Base-by-base conservation (phyloP, 2,329 filamentous ascomycete species). In the Hymenoscyphus repandus region DNA sequence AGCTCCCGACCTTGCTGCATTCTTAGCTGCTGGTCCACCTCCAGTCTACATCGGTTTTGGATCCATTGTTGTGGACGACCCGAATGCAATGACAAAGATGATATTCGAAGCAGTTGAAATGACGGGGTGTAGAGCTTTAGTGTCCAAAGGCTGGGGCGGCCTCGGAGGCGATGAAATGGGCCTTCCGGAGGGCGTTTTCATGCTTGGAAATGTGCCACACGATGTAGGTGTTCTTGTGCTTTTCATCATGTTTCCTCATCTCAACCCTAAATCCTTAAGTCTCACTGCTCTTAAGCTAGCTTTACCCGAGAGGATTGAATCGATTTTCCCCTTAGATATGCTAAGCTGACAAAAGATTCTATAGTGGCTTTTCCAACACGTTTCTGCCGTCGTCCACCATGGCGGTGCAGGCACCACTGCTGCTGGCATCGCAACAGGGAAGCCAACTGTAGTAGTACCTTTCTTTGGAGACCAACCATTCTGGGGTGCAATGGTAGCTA, bases 391-490 rank as follows among this genome's bases (percentile, higher is more conserved):
- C 1, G 86, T 93, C 5, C 90, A 95, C 63, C 90, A 95, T 56
- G 90, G 90, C 18, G 90, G 90, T 51, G 90, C 90, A 7, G 90
- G 90, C 15, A 96, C 90, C 2, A 95, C 89, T 1, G 89, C 90
- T 1, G 88, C 89, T 1, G 90, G 90, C n/a, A 88, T 95, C 54
- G 80, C 85, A 15, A 80, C 83, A 1, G 90, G 89, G 20, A 83
- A 83, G 48, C 90, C 90, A 1, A 95, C 90, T 0, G 79, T 93
- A 1, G 78, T 95, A 2, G 83, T 95, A 0, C 90, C 90, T 0
- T 95, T 95, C 71, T 95, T 91, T 63, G 88, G 88, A 1, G 88
- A 92, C 60, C 88, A 92, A 66, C 85, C 85, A 0, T 92, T 91
- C 62, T 91, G 88, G 88, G 88, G 88, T 6, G 76, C 82, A 9